phyloP scores from a whole-genome alignment of 2,329 filamentous ascomycete genomes.

The Seiridium cupressi region DNA sequence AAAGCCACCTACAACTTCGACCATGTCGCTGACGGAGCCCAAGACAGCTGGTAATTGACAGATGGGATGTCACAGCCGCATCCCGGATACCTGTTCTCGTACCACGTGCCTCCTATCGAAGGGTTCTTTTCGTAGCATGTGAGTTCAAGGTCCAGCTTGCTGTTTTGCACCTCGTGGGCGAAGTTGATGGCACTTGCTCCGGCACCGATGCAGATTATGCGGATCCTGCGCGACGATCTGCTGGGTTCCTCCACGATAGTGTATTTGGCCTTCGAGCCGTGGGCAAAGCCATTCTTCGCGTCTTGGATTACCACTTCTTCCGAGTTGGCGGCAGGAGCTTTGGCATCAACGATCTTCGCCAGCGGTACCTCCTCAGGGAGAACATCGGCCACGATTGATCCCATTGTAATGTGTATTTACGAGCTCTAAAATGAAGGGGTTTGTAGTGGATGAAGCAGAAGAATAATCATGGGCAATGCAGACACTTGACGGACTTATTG shows the following conservation, averaged over 20 bases:
- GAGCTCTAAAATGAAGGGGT: no score
- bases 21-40: neutral
- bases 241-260: neutral
- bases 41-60: neutral
- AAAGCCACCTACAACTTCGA: neutral
- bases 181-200: neutral
- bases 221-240: neutral
- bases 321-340: no score
- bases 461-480: no score
- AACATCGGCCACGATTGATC: no score
- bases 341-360: no score
- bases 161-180: slow-evolving; percentile 1
- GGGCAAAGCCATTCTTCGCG: no score
- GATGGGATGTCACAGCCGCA: slow-evolving; percentile 4
- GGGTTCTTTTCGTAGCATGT: slow-evolving; percentile 5
- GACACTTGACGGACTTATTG: no score
- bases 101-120: slow-evolving; percentile 3
- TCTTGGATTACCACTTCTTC: no score
- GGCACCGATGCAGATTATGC: slow-evolving; percentile 1
- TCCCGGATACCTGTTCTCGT: slow-evolving; percentile 5
- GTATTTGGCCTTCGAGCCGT: neutral
- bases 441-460: no score
- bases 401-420: no score
- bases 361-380: no score
- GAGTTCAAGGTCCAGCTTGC: neutral